Evolutionary conservation across 495 filamentous ascomycete genomes (phyloP), one percentile per base, ranked within the genome.

Genomic region (Darksidea phi): DNA sequence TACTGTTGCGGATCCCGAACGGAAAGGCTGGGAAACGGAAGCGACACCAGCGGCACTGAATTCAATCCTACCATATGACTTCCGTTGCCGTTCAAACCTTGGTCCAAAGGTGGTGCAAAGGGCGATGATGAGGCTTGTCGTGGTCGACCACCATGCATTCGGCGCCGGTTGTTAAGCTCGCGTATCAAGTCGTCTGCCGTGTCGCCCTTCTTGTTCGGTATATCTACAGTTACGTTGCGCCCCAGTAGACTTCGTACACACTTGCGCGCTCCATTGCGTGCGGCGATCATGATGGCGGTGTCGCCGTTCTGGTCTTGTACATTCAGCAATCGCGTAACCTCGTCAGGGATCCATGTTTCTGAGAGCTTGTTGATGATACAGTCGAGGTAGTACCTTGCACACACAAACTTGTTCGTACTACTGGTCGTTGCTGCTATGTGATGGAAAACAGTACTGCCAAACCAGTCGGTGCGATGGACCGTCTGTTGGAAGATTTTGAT

Each of bases 311-410:
- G 74, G 71, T 98, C 93, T 67, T 89, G 88, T 20, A 76, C 78
- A 66, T 97, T 80, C 43, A 96, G 69, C 20, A 88, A 79, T 6
- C 76, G 71, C 48, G 88, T 85, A 18, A 96, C 80, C 48, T 89
- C 85, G 17, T 86, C 82, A 17, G 82, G 79, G 10, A 83, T 78
- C 52, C 82, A 81, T 0, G 82, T 79, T 63, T 91, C 86, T 55
- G 82, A 80, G 23, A 98, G 77, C 73, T 86, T 92, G 72, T 92
- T 88, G 26, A 97, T 79, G n/a, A 97, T 80, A 53, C 87, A 84
- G 68, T 97, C 92, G 32, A 95, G 83, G 71, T 98, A 98, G 69
- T 97, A 97, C 15, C 88, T 83, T 18, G 90, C 89, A 64, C 86
- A 91, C 24, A 87, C 85, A 70, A 88, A 87, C 70, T 91, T 96